A percentile compares a stretch with the other conserved stretches of the same genome.
Conservation (phyloP, 768 basidiomycete species). For the Coprinellus micaceus region DNA sequence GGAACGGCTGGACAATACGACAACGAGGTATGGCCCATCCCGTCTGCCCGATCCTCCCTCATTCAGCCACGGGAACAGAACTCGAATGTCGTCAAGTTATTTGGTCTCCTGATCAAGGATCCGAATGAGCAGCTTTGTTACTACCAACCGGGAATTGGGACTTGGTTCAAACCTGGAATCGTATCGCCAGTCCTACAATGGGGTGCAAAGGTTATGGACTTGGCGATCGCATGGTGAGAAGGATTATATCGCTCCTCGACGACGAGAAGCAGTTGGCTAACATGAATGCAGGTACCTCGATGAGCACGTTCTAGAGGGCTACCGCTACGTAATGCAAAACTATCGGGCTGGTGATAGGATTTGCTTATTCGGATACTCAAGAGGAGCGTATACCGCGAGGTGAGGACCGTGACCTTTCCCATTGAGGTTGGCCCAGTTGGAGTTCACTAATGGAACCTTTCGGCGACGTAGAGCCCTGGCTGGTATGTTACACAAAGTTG, state of each 20-base stretch:
- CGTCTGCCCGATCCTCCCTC: neutral
- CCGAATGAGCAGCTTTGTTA: constrained; percentile 56
- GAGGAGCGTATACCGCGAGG: constrained; percentile 48
- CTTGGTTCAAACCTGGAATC: constrained; percentile 58
- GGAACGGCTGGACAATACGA: constrained; percentile 58
- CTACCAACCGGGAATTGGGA: constrained; percentile 62
- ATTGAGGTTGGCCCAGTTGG: neutral
- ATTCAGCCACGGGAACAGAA: constrained; percentile 33
- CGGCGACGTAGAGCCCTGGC: constrained; percentile 58
- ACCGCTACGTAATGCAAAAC: constrained; percentile 76
- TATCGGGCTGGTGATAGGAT: constrained; percentile 71
- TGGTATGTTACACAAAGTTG: constrained; percentile 75
- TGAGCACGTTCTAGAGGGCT: constrained; percentile 70
- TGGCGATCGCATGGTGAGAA: constrained; percentile 68
- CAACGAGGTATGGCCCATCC: constrained; percentile 33
- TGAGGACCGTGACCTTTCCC: constrained; percentile 33
- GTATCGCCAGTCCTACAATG: constrained; percentile 58
- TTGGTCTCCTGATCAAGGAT: constrained; percentile 63
- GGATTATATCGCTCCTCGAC: neutral
- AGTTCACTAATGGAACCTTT: neutral
- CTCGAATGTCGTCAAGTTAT: constrained; percentile 70
- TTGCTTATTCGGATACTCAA: constrained; percentile 78
- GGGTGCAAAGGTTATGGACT: constrained; percentile 59
- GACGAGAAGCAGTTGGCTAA: neutral
- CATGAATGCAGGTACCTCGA: constrained; percentile 55